Base-by-base conservation (phyloP, 139 green algal species). In the Auxenochlorella pyrenoidosa region DNA sequence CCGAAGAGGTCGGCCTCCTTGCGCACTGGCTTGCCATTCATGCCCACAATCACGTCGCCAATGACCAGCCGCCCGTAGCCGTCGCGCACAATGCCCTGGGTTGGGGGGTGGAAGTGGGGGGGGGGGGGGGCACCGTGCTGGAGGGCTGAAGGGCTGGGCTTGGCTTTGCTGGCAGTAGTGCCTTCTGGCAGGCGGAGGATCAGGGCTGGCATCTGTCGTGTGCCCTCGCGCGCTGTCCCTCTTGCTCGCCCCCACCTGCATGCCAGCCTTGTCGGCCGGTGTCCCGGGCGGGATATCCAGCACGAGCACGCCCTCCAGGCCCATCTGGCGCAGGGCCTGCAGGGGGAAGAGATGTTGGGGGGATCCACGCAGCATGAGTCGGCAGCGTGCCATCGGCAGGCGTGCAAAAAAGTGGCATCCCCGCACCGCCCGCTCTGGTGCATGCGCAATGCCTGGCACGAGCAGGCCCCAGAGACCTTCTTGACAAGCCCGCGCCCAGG, bases 211-310 rank as follows among this genome's bases (percentile, higher is more conserved):
- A 63, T 2, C 13, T 63, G 54, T 22, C 15, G 15, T 63, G 15
- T 63, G 54, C 54, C 54, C 5, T 73, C 32, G 0, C 32, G 66
- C 30, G 32, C 4, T 24, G 66, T 2, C 70, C 22, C 26, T 15
- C 19, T 32, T 32, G 34, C 70, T 73, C 4, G 63, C 24, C 26
- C 73, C 54, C n/a, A 92, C 85, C 40, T 90, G 78, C 41, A 94
- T 36, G 59, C 94, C 87, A 60, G 91, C 85, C 51, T 94, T 94
- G 77, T 77, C 93, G 1, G 96, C 96, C 13, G 96, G 95, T 21
- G 93, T 95, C 34, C 93, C 95, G 65, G 94, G 86, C 4, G 92
- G 88, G 0, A 91, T 80, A 15, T 92, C 91, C 63, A 95, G 86
- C 4, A 95, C 87, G 36, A 93, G 75, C 2, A 95, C 80, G 3